Evolutionary conservation across 23 red algal genomes (phyloP).

Genomic region (Rhodosorus marinus): DNA sequence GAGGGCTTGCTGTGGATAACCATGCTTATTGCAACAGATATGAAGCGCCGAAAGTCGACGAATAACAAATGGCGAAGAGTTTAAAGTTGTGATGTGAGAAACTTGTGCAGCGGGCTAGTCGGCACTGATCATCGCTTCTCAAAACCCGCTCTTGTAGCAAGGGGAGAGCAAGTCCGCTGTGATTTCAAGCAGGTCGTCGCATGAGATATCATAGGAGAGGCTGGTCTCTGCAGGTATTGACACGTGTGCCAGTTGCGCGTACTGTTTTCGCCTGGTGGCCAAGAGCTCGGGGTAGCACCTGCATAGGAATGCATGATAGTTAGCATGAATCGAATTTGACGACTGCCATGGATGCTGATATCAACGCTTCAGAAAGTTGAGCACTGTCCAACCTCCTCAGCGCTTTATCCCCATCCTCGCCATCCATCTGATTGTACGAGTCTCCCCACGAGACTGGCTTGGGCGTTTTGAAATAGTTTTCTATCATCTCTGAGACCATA

Average conservation of each 20-base stretch:
- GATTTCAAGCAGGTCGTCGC: slow-evolving; percentile 20
- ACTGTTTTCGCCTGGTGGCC: slow-evolving; percentile 34
- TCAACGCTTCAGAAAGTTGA: no score
- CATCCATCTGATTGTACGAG: slow-evolving; percentile 3
- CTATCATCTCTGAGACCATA: slow-evolving; percentile 71
- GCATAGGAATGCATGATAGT: no score
- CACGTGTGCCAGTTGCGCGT: slow-evolving; percentile 46
- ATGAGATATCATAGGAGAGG: slow-evolving; percentile 6
- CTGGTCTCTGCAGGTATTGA: slow-evolving; percentile 46
- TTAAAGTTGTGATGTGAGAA: no score
- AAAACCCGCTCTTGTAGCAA: no score
- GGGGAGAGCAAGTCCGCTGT: no score
- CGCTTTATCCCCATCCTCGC: slow-evolving; percentile 15
- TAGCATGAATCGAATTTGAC: no score
- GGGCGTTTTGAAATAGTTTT: slow-evolving; percentile 65
- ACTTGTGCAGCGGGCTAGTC: no score
- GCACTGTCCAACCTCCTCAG: no score
- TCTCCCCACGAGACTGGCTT: slow-evolving; percentile 98
- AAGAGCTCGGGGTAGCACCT: slow-evolving; percentile 82
- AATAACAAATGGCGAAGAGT: slow-evolving; percentile 5
- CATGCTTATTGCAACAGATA: slow-evolving; percentile 8
- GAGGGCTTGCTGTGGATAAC: slow-evolving; percentile 5
- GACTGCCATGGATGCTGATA: no score
- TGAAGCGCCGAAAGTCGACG: slow-evolving; percentile 7
- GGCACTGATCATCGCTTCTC: no score